Percentiles rank a stretch among this genome's conserved stretches.
Evolutionary conservation across 768 basidiomycete species (phyloP).

Genomic region (Trametes gibbosa): DNA sequence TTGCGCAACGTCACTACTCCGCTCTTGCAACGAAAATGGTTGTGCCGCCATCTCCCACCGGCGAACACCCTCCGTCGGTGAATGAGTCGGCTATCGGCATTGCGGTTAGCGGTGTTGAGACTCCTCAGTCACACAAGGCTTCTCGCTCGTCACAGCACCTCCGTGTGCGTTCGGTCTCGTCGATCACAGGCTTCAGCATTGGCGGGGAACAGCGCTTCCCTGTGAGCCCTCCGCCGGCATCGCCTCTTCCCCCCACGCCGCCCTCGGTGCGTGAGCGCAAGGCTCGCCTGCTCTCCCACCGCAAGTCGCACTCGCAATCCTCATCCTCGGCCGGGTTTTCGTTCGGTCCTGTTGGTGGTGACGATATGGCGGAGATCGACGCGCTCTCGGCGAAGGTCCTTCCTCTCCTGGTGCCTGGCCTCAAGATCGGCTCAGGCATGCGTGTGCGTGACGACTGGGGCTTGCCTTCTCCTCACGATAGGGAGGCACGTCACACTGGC

Average conservation of each 20-base stretch:
- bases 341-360: slow-evolving; percentile 52
- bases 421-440: slow-evolving; percentile 56
- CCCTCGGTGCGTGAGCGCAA: slow-evolving; percentile 57
- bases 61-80: slow-evolving; percentile 31
- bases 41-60: slow-evolving; percentile 44
- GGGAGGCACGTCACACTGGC: slow-evolving; percentile 5
- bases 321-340: slow-evolving; percentile 63
- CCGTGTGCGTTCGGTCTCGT: slow-evolving; percentile 59
- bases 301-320: slow-evolving; percentile 49
- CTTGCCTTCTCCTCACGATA: slow-evolving; percentile 11
- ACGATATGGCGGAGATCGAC: slow-evolving; percentile 61
- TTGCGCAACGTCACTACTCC: slow-evolving; percentile 73
- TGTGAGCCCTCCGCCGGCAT: slow-evolving; percentile 57
- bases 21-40: slow-evolving; percentile 64
- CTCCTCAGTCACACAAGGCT: slow-evolving; percentile 11
- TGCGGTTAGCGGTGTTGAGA: slow-evolving; percentile 16
- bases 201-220: slow-evolving; percentile 22
- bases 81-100: slow-evolving; percentile 36
- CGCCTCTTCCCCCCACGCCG: slow-evolving; percentile 75
- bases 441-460: slow-evolving; percentile 41
- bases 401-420: slow-evolving; percentile 64
- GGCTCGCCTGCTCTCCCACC: slow-evolving; percentile 53
- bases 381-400: slow-evolving; percentile 67
- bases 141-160: slow-evolving; percentile 40
- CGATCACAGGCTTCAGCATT: slow-evolving; percentile 41